Evolutionary conservation across 208 protist species (phyloP).

Genomic region (Borovskyia barvae): DNA sequence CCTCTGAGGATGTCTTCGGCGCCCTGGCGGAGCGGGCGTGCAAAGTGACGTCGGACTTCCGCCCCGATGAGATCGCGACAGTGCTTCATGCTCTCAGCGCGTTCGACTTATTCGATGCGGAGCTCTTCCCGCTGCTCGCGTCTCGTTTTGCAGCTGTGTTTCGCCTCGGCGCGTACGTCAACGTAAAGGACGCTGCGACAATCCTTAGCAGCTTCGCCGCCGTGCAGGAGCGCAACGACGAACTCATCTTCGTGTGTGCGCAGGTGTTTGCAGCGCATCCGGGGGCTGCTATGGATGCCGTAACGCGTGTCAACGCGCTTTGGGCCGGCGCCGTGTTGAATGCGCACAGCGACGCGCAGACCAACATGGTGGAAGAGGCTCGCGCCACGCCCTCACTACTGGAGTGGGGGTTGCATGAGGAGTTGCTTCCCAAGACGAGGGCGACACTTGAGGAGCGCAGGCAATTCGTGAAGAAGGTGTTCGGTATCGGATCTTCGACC

Average conservation of each 20-base stretch:
- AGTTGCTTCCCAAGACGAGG: conserved; percentile 13
- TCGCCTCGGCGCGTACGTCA: conserved; percentile 59
- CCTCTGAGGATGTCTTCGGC: conserved; percentile 83
- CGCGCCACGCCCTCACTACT: conserved; percentile 35
- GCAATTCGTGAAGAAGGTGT: conserved; percentile 29
- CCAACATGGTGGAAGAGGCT: conserved; percentile 49
- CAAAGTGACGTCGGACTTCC: conserved; percentile 73
- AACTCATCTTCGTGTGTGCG: conserved; percentile 74
- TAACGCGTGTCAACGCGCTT: conserved; percentile 54
- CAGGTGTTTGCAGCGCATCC: conserved; percentile 56
- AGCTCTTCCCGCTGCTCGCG: conserved; percentile 87
- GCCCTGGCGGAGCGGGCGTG: conserved; percentile 83
- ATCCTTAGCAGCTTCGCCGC: conserved; percentile 85
- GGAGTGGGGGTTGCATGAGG: background rate
- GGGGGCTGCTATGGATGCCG: conserved; percentile 32
- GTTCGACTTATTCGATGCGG: conserved; percentile 89
- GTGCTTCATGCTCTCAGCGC: conserved; percentile 71
- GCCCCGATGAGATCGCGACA: conserved; percentile 67
- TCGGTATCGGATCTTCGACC: too few relatives aligned
- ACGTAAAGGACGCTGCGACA: conserved; percentile 56
- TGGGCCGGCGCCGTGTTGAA: conserved; percentile 79
- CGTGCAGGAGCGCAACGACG: conserved; percentile 85
- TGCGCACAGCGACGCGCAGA: conserved; percentile 80
- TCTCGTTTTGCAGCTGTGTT: conserved; percentile 60
- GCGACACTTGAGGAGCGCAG: conserved; percentile 40